Evolutionary conservation across 371 early-diverging fungal species (phyloP).

Genomic region (Saksenaea vasiformis): DNA sequence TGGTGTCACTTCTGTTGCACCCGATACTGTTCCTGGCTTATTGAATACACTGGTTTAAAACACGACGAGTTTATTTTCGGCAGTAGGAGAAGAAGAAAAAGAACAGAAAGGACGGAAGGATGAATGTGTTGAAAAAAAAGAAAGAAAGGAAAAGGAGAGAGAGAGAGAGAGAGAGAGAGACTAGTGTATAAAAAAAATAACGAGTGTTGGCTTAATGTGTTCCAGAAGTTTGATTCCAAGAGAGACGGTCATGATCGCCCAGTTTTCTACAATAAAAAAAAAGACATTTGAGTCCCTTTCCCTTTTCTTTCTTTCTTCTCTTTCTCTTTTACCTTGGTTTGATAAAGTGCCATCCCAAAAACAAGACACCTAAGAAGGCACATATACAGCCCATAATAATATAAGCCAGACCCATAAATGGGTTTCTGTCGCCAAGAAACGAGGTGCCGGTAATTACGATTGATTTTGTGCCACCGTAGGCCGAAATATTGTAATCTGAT

Average conservation of each 20-base stretch:
- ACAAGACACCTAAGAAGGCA: constrained; percentile 84
- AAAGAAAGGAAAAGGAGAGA: background rate
- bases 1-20: constrained; percentile 39
- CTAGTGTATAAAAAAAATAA: background rate
- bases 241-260: constrained; percentile 95
- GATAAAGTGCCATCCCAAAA: constrained; percentile 87
- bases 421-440: constrained; percentile 93
- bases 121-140: background rate
- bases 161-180: background rate
- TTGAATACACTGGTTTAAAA: background rate
- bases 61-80: no score
- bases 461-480: constrained; percentile 93
- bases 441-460: constrained; percentile 94
- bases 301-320: background rate
- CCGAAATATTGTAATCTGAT: constrained; percentile 78
- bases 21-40: constrained; percentile 34
- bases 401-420: constrained; percentile 94
- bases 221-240: constrained; percentile 83
- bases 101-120: background rate
- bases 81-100: background rate
- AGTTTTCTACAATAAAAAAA: constrained; percentile 67
- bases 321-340: constrained; percentile 89
- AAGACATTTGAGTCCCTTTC: background rate
- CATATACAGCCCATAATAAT: constrained; percentile 88
- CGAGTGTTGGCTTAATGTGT: background rate